Percentiles rank a stretch among this genome's conserved stretches.
Conservation (phyloP, 371 early-diverging fungal species). For the Mortierella sp. region DNA sequence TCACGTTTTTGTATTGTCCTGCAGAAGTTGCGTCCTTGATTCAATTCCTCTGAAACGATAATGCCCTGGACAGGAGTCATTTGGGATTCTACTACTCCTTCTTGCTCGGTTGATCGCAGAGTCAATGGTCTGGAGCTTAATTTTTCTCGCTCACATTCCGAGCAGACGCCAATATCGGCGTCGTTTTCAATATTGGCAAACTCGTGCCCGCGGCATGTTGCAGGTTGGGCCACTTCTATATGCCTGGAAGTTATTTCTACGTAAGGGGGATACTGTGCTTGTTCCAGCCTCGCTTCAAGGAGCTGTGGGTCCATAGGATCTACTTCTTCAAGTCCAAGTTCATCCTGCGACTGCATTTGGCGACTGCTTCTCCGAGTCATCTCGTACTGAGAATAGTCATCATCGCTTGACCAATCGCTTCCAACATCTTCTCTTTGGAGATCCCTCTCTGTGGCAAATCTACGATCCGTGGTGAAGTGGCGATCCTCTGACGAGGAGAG, state of each 20-base stretch:
- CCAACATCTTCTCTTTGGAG: slow-evolving; percentile 14
- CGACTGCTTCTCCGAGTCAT: slow-evolving; percentile 30
- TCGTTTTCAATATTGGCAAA: background rate
- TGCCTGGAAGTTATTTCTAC: background rate
- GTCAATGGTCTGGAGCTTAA: background rate
- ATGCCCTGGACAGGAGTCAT: background rate
- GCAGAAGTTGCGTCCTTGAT: background rate
- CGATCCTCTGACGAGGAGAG: slow-evolving; percentile 22
- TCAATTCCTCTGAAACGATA: background rate
- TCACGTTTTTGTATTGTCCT: background rate
- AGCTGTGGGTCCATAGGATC: slow-evolving; percentile 14
- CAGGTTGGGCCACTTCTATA: background rate
- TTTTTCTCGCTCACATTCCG: slow-evolving; percentile 30
- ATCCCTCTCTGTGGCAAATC: slow-evolving; percentile 12
- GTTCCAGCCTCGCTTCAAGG: slow-evolving; percentile 11
- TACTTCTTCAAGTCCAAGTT: background rate
- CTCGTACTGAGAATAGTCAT: slow-evolving; percentile 36
- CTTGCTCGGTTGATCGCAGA: background rate
- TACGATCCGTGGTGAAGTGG: slow-evolving; percentile 6
- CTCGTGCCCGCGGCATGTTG: background rate
- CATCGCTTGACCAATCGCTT: slow-evolving; percentile 38
- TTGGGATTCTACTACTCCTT: background rate
- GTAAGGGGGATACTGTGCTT: slow-evolving; percentile 5
- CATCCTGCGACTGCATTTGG: background rate
- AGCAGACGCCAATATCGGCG: background rate